Evolutionary conservation across 2,329 filamentous ascomycete genomes (phyloP).

Genomic region (Fusarium zealandicum): DNA sequence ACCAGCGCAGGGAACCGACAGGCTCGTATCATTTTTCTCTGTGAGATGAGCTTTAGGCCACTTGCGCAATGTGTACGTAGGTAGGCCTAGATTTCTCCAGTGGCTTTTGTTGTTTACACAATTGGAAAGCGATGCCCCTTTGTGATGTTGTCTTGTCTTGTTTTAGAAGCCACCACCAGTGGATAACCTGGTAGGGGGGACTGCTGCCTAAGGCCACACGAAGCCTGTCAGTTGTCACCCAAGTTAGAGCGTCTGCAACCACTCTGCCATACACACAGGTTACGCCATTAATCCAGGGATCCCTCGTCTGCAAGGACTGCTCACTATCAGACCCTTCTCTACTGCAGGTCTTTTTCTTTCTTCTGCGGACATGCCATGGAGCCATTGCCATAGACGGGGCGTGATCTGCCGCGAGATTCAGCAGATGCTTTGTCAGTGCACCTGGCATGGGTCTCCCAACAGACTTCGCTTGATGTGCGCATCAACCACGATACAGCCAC

Average conservation of each 20-base stretch:
- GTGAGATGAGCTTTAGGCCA: not conserved
- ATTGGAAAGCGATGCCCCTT: not conserved
- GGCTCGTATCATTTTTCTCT: too few relatives aligned
- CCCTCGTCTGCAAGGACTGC: slow-evolving; percentile 14
- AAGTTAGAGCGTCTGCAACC: not conserved
- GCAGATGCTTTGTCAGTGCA: slow-evolving; percentile 5
- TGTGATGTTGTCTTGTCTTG: not conserved
- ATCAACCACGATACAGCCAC: slow-evolving; percentile 3
- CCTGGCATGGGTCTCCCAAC: slow-evolving; percentile 22
- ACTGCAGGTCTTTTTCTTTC: slow-evolving; percentile 13
- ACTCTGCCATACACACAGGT: slow-evolving; percentile 1
- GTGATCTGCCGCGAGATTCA: slow-evolving; percentile 15
- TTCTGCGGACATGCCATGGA: not conserved
- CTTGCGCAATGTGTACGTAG: not conserved
- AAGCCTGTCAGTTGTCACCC: not conserved
- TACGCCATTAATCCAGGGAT: slow-evolving; percentile 6
- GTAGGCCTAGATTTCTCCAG: too few relatives aligned
- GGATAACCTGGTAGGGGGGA: not conserved
- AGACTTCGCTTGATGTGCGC: slow-evolving; percentile 5
- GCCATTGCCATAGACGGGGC: slow-evolving; percentile 11
- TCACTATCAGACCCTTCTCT: slow-evolving; percentile 4
- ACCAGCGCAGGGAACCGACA: not conserved
- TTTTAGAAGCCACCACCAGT: not conserved
- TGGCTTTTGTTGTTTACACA: slow-evolving; percentile 5
- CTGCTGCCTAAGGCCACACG: slow-evolving; percentile 4